Evolutionary conservation across 1,284 basidiomycete genomes (phyloP).

Genomic region (Fistulina hepatica): DNA sequence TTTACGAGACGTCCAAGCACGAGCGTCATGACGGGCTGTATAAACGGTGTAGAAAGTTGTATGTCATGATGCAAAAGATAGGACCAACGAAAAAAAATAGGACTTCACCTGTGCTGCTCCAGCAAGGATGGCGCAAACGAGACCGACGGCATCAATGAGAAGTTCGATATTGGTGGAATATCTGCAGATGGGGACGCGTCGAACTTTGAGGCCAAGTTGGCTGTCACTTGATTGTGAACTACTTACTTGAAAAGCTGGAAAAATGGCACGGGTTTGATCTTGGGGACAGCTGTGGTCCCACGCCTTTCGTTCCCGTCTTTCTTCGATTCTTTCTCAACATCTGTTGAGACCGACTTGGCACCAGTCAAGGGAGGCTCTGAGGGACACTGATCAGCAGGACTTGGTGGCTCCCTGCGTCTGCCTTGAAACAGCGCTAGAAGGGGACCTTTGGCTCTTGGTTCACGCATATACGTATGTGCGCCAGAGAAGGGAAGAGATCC

Average conservation of each 20-base stretch:
- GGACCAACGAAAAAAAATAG: slow-evolving; percentile 13
- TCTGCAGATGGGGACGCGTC: slow-evolving; percentile 24
- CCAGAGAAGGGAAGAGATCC: too few species aligned
- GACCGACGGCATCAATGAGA: slow-evolving; percentile 50
- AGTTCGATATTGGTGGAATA: slow-evolving; percentile 62
- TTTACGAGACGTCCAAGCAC: slow-evolving; percentile 74
- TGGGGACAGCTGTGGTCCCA: too few species aligned
- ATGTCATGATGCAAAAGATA: slow-evolving; percentile 6
- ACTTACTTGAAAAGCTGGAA: slow-evolving; percentile 10
- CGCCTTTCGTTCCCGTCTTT: too few species aligned
- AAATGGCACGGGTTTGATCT: slow-evolving; percentile 9
- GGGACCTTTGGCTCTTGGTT: too few species aligned
- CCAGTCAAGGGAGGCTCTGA: too few species aligned
- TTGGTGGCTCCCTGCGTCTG: too few species aligned
- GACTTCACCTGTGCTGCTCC: slow-evolving; percentile 72
- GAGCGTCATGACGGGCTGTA: slow-evolving; percentile 71
- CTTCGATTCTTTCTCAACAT: too few species aligned
- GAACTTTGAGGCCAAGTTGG: background rate
- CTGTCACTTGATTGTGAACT: background rate
- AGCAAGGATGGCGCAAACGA: slow-evolving; percentile 55
- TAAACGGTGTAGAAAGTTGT: slow-evolving; percentile 9
- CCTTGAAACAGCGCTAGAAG: too few species aligned
- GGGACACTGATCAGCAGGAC: too few species aligned
- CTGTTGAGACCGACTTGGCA: too few species aligned
- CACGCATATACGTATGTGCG: too few species aligned